phyloP scores from a whole-genome alignment of 2,329 filamentous ascomycete genomes.

The Aspergillus proliferans region DNA sequence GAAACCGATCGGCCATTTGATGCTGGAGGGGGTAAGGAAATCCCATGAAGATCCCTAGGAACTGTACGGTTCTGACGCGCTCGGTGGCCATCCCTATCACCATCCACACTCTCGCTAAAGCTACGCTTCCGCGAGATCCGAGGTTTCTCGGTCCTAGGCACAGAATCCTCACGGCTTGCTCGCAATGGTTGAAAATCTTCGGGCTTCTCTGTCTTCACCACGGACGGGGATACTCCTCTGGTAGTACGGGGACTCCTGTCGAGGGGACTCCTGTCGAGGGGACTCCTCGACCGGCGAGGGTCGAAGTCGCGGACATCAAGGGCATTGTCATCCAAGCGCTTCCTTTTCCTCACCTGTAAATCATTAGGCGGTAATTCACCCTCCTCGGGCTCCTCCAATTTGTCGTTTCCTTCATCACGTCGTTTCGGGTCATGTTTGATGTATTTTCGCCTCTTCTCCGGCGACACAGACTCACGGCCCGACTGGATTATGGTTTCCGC shows the following conservation, averaged over 20 bases:
- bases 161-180: slow-evolving; percentile 15
- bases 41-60: slow-evolving; percentile 19
- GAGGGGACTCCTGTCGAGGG: slow-evolving; percentile 16
- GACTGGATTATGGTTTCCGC: slow-evolving; percentile 46
- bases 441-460: slow-evolving; percentile 41
- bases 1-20: slow-evolving; percentile 32
- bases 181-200: slow-evolving; percentile 25
- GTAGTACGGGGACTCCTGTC: background rate
- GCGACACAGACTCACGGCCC: slow-evolving; percentile 39
- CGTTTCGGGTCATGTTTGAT: slow-evolving; percentile 34
- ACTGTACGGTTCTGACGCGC: slow-evolving; percentile 14
- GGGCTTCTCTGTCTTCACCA: slow-evolving; percentile 32
- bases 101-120: slow-evolving; percentile 30
- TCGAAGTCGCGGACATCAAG: slow-evolving; percentile 15
- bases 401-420: slow-evolving; percentile 20
- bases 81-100: slow-evolving; percentile 23
- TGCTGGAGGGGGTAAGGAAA: slow-evolving; percentile 21
- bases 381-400: slow-evolving; percentile 12
- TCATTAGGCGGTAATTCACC: slow-evolving; percentile 17
- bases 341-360: slow-evolving; percentile 25
- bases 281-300: slow-evolving; percentile 18
- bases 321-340: slow-evolving; percentile 21
- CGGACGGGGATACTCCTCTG: slow-evolving; percentile 20
- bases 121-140: slow-evolving; percentile 30
- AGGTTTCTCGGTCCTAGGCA: slow-evolving; percentile 11